Evolutionary conservation across 1,284 basidiomycete species (phyloP).

Genomic region (Pascua sp.): DNA sequence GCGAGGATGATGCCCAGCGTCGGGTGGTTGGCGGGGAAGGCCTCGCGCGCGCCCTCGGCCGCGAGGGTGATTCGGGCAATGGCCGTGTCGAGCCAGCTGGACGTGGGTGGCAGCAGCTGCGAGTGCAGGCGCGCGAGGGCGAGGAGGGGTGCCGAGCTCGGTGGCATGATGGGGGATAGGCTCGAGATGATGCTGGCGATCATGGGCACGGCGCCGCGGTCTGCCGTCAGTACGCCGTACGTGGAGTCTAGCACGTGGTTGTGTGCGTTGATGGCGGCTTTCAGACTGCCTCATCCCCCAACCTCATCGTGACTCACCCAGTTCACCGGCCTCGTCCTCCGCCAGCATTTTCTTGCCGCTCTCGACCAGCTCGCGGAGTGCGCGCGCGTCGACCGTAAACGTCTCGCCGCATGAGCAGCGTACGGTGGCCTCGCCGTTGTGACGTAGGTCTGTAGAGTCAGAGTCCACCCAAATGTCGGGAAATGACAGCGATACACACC

Average conservation of each 20-base stretch:
- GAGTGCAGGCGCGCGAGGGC: slow-evolving; percentile 63
- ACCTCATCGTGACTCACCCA: slow-evolving; percentile 23
- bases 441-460: slow-evolving; percentile 13
- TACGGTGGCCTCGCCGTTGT: neutral
- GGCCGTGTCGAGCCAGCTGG: slow-evolving; percentile 27
- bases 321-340: slow-evolving; percentile 62
- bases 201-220: slow-evolving; percentile 59
- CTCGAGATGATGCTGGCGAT: slow-evolving; percentile 61
- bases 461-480: too few relatives aligned
- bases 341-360: slow-evolving; percentile 66
- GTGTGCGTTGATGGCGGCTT: too few relatives aligned
- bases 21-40: slow-evolving; percentile 71
- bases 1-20: slow-evolving; percentile 69
- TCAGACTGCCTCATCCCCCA: too few relatives aligned
- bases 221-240: neutral
- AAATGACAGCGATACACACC: slow-evolving; percentile 17
- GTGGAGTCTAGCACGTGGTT: neutral
- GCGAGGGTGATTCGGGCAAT: slow-evolving; percentile 60
- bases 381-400: slow-evolving; percentile 54
- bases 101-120: slow-evolving; percentile 30
- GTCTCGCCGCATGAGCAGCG: slow-evolving; percentile 54
- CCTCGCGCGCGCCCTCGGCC: slow-evolving; percentile 57
- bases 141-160: slow-evolving; percentile 70
- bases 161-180: slow-evolving; percentile 63
- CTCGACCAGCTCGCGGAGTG: slow-evolving; percentile 59